These are phyloP conservation scores for Scleroderma bovista DNA, from an alignment of 768 basidiomycete genomes.

Conservation along the genomic window DNA sequence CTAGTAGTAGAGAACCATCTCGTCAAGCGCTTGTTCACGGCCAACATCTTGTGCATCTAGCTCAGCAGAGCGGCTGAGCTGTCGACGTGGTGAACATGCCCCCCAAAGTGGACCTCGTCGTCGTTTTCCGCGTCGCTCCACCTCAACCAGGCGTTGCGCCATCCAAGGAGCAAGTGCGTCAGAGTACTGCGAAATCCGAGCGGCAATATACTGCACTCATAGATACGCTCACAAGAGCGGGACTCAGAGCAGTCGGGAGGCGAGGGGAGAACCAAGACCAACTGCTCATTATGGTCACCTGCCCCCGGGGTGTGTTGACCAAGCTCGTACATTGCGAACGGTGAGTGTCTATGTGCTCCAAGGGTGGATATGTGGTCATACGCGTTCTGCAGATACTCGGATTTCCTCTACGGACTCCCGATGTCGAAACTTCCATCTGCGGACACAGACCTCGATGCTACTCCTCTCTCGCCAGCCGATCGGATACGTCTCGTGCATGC, in stretches of 20 bases:
- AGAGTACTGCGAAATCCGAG: conserved; percentile 59
- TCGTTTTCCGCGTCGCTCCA: conserved; percentile 58
- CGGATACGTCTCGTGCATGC: conserved; percentile 74
- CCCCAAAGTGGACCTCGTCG: conserved; percentile 66
- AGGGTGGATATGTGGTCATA: not conserved
- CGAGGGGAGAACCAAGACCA: conserved; percentile 74
- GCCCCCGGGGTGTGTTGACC: conserved; percentile 54
- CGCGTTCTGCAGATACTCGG: conserved; percentile 48
- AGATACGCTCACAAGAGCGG: conserved; percentile 52
- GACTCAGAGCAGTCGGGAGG: conserved; percentile 67
- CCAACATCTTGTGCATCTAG: not conserved
- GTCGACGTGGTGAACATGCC: conserved; percentile 25
- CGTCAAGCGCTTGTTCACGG: not conserved
- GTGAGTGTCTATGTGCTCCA: conserved; percentile 35
- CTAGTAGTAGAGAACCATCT: not conserved
- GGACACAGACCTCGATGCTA: conserved; percentile 38
- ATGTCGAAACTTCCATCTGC: conserved; percentile 39
- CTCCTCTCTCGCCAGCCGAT: conserved; percentile 58
- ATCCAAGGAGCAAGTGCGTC: conserved; percentile 57
- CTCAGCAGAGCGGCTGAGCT: not conserved
- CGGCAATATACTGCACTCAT: conserved; percentile 65
- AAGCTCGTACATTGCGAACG: conserved; percentile 69
- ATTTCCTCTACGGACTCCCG: conserved; percentile 74
- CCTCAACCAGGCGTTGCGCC: conserved; percentile 23
- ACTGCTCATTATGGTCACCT: conserved; percentile 70